A percentile compares a stretch with the other conserved stretches of the same genome.
Evolutionary conservation across 345 rosid species (phyloP).

Genomic region (Melastoma malabathricum): DNA sequence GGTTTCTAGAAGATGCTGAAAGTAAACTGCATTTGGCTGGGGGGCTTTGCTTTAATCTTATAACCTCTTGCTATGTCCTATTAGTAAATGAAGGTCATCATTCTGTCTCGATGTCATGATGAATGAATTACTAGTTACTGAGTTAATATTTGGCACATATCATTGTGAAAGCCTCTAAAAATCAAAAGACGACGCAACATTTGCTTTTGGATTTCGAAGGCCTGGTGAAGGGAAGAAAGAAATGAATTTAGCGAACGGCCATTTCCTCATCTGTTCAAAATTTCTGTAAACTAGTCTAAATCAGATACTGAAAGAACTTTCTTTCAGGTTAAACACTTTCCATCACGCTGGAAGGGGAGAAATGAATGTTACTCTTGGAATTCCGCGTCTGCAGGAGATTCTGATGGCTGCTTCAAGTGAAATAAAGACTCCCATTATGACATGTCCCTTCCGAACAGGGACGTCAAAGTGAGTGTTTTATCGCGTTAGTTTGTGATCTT

Average conservation of each 20-base stretch:
- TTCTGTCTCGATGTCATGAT: not conserved
- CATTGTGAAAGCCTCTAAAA: no score
- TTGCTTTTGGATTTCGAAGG: no score
- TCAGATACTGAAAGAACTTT: constrained; percentile 3
- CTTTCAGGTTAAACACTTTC: constrained; percentile 80
- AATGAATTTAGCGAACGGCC: no score
- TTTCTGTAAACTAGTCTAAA: not conserved
- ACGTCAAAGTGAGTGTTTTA: constrained; percentile 46
- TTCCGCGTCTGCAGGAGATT: constrained; percentile 94
- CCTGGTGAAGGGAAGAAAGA: no score
- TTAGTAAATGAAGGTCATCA: no score
- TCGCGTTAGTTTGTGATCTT: no score
- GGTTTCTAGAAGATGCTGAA: constrained; percentile 6
- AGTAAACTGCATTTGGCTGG: not conserved
- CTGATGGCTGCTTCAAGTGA: constrained; percentile 75
- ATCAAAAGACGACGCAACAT: no score
- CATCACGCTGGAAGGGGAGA: constrained; percentile 99
- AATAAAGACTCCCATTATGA: constrained; percentile 86
- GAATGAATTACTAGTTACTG: no score
- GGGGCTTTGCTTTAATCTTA: not conserved
- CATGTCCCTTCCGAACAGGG: constrained; percentile 65
- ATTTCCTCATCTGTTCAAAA: no score
- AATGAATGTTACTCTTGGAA: constrained; percentile 96
- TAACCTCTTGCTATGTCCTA: not conserved
- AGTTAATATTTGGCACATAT: no score